Conservation (phyloP, 805 yeast genomes). For the Saccharomycopsis sp. region DNA sequence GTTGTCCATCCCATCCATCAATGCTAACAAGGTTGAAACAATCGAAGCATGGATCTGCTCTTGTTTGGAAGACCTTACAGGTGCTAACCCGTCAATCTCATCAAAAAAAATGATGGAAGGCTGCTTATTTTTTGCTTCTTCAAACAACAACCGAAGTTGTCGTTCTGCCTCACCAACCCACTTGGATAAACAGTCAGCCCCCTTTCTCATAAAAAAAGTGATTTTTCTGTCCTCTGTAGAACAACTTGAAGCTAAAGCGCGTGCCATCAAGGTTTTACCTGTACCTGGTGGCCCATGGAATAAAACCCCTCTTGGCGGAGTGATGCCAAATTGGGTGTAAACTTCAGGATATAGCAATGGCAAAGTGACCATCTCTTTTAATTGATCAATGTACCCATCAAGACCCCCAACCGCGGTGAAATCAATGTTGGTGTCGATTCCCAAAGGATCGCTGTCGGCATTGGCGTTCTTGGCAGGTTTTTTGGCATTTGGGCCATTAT, state of each 20-base stretch:
- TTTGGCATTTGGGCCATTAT: too few relatives aligned
- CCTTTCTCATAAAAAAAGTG: constrained; percentile 96
- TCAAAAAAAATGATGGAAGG: constrained; percentile 95
- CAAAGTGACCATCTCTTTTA: constrained; percentile 93
- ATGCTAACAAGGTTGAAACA: constrained; percentile 86
- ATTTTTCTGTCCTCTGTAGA: constrained; percentile 77
- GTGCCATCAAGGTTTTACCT: constrained; percentile 95
- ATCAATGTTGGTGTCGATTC: constrained; percentile 78
- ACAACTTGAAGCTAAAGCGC: constrained; percentile 94
- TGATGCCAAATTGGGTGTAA: constrained; percentile 78
- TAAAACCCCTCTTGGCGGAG: constrained; percentile 95
- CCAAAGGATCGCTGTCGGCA: constrained; percentile 91
- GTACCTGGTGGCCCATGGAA: constrained; percentile 99
- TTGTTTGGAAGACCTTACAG: constrained; percentile 93
- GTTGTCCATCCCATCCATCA: constrained; percentile 99
- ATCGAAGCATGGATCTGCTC: constrained; percentile 98
- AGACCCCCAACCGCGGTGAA: constrained; percentile 86
- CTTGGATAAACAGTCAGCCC: constrained; percentile 92
- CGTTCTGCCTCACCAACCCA: constrained; percentile 99
- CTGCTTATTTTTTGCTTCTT: constrained; percentile 92
- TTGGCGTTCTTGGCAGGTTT: constrained; percentile 46
- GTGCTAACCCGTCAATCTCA: constrained; percentile 97
- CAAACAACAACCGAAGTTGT: constrained; percentile 80
- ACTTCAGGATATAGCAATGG: constrained; percentile 92
- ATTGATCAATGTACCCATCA: constrained; percentile 79